phyloP scores from a whole-genome alignment of 2,329 filamentous ascomycete genomes.

The Arthrocladium fulminans region DNA sequence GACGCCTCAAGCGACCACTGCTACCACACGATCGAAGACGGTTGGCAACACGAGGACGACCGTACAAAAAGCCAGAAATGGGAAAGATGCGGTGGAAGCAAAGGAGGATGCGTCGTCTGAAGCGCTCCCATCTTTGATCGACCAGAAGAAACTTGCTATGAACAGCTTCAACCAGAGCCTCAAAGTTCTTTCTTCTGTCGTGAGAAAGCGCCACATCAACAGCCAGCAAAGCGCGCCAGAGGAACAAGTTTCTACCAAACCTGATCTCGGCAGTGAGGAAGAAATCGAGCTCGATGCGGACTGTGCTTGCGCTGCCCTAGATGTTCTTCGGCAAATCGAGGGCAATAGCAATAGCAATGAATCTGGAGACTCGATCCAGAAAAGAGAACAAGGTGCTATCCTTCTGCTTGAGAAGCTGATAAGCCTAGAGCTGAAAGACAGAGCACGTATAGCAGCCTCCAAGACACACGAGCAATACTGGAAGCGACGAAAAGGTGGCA shows the following conservation, averaged over 20 bases:
- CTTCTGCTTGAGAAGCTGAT: slow-evolving; percentile 21
- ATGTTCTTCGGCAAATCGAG: slow-evolving; percentile 28
- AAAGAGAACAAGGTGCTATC: slow-evolving; percentile 18
- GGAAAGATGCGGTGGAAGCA: slow-evolving; percentile 22
- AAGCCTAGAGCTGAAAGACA: slow-evolving; percentile 12
- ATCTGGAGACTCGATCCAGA: neutral
- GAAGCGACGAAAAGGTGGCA: slow-evolving; percentile 5
- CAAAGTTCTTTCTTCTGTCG: slow-evolving; percentile 28
- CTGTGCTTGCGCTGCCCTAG: slow-evolving; percentile 33
- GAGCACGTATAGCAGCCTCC: slow-evolving; percentile 13
- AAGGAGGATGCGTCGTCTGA: slow-evolving; percentile 22
- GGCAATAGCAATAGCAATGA: neutral
- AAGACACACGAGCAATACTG: slow-evolving; percentile 16
- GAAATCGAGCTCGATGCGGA: slow-evolving; percentile 29
- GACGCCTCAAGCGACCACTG: slow-evolving; percentile 12
- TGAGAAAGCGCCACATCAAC: slow-evolving; percentile 11
- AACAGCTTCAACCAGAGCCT: slow-evolving; percentile 39
- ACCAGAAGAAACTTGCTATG: slow-evolving; percentile 36
- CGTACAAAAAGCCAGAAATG: slow-evolving; percentile 20
- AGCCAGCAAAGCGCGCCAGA: slow-evolving; percentile 7
- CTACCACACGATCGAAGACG: slow-evolving; percentile 19
- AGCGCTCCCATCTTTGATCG: slow-evolving; percentile 28
- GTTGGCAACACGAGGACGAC: slow-evolving; percentile 12
- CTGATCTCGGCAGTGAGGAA: slow-evolving; percentile 12
- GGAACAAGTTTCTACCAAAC: slow-evolving; percentile 18